Conservation (phyloP, 2,329 filamentous ascomycete species). For the Colletotrichum scovillei region DNA sequence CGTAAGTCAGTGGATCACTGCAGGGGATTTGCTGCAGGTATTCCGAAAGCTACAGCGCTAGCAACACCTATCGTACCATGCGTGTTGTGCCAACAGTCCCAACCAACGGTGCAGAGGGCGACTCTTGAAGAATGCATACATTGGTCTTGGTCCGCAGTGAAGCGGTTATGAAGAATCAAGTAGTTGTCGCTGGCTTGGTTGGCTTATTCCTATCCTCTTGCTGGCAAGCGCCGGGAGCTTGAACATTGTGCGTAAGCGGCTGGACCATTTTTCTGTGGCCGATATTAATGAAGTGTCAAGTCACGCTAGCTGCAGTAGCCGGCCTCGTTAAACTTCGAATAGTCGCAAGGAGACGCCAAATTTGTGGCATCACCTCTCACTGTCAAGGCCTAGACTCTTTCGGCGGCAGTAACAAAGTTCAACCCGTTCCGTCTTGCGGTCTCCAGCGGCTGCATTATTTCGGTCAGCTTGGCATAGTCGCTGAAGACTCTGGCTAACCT, state of each 20-base stretch:
- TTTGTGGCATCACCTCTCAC: neutral
- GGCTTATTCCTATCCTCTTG: too few relatives aligned
- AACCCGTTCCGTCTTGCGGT: neutral
- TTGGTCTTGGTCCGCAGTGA: too few relatives aligned
- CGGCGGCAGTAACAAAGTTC: neutral
- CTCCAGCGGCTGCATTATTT: neutral
- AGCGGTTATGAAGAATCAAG: too few relatives aligned
- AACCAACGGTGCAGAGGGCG: neutral
- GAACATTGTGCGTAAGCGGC: too few relatives aligned
- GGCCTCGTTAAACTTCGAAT: too few relatives aligned
- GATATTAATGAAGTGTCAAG: too few relatives aligned
- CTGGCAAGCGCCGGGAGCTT: too few relatives aligned
- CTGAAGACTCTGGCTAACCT: neutral
- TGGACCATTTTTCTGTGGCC: too few relatives aligned
- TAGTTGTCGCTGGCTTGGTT: too few relatives aligned
- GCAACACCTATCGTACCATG: neutral
- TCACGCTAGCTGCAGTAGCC: neutral
- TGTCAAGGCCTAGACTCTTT: neutral
- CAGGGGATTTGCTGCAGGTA: neutral
- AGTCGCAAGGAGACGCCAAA: too few relatives aligned
- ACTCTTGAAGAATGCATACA: too few relatives aligned
- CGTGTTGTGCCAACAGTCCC: neutral
- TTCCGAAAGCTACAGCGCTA: neutral
- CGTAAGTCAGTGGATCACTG: neutral
- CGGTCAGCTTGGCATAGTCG: neutral